These are phyloP conservation scores for Delitschia confertaspora DNA, from an alignment of 495 filamentous ascomycete genomes.

Conservation along the genomic window DNA sequence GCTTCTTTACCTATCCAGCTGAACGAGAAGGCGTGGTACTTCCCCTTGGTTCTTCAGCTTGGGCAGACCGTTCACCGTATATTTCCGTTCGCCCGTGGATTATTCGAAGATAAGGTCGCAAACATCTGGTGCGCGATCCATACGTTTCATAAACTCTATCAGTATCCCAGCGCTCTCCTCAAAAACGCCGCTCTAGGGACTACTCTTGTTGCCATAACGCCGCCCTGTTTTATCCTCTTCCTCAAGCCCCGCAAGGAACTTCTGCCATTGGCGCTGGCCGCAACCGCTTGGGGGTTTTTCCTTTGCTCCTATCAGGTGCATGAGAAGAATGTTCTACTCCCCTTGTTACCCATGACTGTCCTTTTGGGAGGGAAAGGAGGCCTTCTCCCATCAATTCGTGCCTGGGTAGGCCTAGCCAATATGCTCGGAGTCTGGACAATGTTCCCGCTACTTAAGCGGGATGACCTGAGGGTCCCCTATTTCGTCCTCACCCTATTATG, in stretches of 20 bases:
- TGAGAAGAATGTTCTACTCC: slow-evolving; percentile 90
- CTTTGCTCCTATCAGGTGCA: slow-evolving; percentile 96
- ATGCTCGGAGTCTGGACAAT: slow-evolving; percentile 87
- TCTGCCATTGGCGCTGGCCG: slow-evolving; percentile 67
- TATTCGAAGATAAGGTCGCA: slow-evolving; percentile 98
- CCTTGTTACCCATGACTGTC: slow-evolving; percentile 83
- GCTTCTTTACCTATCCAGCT: slow-evolving; percentile 50
- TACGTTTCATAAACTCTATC: slow-evolving; percentile 73
- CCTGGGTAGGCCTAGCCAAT: slow-evolving; percentile 92
- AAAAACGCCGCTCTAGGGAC: slow-evolving; percentile 68
- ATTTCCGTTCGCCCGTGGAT: slow-evolving; percentile 85
- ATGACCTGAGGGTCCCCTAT: slow-evolving; percentile 78
- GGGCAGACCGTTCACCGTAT: slow-evolving; percentile 78
- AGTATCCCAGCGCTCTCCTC: slow-evolving; percentile 49
- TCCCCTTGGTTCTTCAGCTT: slow-evolving; percentile 63
- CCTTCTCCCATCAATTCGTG: slow-evolving; percentile 60
- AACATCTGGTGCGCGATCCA: slow-evolving; percentile 95
- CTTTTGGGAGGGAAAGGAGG: slow-evolving; percentile 69
- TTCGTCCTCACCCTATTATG: slow-evolving; percentile 73
- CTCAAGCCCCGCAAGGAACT: slow-evolving; percentile 65
- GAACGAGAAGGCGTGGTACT: slow-evolving; percentile 57
- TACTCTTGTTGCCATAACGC: slow-evolving; percentile 65
- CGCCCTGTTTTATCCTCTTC: slow-evolving; percentile 72
- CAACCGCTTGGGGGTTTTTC: slow-evolving; percentile 93
- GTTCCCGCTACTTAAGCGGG: slow-evolving; percentile 79